Conservation (phyloP, 345 rosid genomes). For the Hibiscus trionum region DNA sequence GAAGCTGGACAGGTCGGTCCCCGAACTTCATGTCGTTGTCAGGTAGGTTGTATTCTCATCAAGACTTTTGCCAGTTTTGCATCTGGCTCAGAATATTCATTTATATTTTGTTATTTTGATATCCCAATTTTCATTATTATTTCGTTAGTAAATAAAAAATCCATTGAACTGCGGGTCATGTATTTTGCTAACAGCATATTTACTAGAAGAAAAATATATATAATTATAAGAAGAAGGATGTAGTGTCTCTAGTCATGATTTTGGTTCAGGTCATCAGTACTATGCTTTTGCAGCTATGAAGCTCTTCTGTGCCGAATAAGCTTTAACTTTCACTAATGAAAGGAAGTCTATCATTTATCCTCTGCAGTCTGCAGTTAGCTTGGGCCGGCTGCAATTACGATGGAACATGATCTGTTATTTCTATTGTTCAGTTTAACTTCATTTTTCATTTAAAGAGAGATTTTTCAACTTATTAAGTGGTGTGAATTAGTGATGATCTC, state of each 20-base stretch:
- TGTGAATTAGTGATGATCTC: background rate
- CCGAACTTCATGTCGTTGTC: conserved; percentile 82
- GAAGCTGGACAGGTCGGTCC: conserved; percentile 87
- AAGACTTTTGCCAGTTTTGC: background rate
- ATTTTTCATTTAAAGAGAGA: background rate
- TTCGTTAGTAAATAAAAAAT: background rate
- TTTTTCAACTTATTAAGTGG: background rate
- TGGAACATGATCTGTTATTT: no score
- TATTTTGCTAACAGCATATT: no score
- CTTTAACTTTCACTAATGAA: background rate
- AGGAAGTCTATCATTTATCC: background rate
- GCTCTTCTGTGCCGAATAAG: background rate
- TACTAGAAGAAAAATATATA: no score
- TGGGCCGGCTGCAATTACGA: background rate
- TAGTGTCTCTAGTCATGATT: background rate
- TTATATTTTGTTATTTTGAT: background rate
- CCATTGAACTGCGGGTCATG: background rate
- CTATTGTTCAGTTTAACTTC: background rate
- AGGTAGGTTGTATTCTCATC: conserved; percentile 46
- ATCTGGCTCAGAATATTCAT: background rate
- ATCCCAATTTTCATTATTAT: background rate
- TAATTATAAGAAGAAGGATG: background rate
- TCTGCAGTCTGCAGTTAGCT: background rate
- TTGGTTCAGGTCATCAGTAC: background rate
- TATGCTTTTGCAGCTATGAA: background rate